Evolutionary conservation across 140 eudicot species (phyloP).

Genomic region (Senecio squalidus): DNA sequence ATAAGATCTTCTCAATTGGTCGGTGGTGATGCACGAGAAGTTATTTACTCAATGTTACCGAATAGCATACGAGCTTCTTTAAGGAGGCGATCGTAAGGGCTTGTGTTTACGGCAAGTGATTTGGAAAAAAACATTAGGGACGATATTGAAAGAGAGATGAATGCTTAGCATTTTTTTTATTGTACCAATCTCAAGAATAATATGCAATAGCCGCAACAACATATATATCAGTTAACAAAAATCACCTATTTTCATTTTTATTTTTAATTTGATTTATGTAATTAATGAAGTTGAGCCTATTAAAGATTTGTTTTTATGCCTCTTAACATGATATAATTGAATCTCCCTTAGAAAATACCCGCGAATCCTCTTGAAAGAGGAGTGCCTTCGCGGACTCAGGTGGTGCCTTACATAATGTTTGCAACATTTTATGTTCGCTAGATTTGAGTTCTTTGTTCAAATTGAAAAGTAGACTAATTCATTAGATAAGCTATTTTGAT

Average conservation of each 20-base stretch:
- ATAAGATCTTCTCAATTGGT: slow-evolving; percentile 79
- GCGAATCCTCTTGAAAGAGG: too few species aligned
- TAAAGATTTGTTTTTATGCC: slow-evolving; percentile 38
- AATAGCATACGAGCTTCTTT: slow-evolving; percentile 55
- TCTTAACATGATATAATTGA: slow-evolving; percentile 36
- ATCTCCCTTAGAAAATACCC: too few species aligned
- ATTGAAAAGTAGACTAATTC: too few species aligned
- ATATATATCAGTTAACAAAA: slow-evolving; percentile 21
- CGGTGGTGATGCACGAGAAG: slow-evolving; percentile 87
- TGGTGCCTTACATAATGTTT: too few species aligned
- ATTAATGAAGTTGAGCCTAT: slow-evolving; percentile 32
- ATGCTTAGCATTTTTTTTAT: slow-evolving; percentile 66
- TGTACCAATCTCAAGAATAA: slow-evolving; percentile 44
- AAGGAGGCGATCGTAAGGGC: slow-evolving; percentile 62
- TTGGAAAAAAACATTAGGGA: slow-evolving; percentile 83
- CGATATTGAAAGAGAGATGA: slow-evolving; percentile 92
- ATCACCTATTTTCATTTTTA: not conserved
- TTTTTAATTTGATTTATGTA: slow-evolving; percentile 25
- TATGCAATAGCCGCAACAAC: slow-evolving; percentile 28
- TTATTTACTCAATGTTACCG: slow-evolving; percentile 87
- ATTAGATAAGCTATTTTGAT: too few species aligned
- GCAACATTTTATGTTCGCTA: too few species aligned
- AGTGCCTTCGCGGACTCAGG: too few species aligned
- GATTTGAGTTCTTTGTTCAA: too few species aligned
- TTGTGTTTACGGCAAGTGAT: slow-evolving; percentile 76